phyloP scores from a whole-genome alignment of 139 green algal genomes.

The Tetraselmis striata region DNA sequence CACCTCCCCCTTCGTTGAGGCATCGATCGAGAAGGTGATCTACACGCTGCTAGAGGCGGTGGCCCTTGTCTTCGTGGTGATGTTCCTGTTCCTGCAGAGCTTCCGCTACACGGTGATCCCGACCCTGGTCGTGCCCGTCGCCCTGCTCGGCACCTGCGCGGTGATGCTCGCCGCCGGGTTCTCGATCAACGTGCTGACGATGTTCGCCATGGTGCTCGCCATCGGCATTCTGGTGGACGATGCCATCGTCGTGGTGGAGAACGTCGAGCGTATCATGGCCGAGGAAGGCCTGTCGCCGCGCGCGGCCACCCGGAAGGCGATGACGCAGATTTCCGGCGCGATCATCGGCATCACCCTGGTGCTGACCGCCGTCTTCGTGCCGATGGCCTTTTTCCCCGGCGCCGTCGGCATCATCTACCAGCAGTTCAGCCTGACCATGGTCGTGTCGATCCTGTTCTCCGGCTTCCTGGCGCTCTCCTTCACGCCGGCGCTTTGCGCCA shows the following conservation, averaged over 20 bases:
- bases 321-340: too few species aligned
- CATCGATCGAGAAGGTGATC: too few species aligned
- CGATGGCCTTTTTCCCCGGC: background rate
- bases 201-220: background rate
- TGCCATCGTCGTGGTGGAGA: constrained; percentile 1
- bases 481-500: background rate
- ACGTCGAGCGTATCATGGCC: background rate
- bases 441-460: background rate
- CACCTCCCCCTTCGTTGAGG: too few species aligned
- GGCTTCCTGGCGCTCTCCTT: background rate
- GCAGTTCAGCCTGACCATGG: background rate
- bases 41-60: background rate
- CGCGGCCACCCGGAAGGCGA: too few species aligned
- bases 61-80: background rate
- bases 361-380: too few species aligned
- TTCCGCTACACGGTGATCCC: background rate
- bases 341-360: too few species aligned
- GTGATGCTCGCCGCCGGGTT: background rate
- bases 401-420: background rate
- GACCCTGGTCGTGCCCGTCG: background rate
- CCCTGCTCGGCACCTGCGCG: background rate
- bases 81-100: background rate
- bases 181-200: background rate
- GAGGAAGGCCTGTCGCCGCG: too few species aligned
- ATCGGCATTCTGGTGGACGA: constrained; percentile 1